These are phyloP conservation scores for Hapsidospora chrysogenum DNA, from an alignment of 495 filamentous ascomycete genomes.

Conservation along the genomic window DNA sequence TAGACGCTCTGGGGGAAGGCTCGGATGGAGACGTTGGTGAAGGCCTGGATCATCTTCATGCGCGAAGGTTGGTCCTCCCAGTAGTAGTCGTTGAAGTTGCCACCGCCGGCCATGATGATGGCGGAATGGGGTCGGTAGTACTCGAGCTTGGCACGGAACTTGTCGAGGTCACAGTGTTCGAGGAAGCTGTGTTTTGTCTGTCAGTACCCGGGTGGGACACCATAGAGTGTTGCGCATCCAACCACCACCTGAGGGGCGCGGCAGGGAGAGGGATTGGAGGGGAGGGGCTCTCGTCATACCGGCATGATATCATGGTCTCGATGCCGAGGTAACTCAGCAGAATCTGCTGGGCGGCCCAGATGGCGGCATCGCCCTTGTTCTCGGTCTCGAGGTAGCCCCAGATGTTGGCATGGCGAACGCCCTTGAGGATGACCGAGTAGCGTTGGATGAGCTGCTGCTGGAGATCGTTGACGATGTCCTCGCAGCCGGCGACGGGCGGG, in stretches of 20 bases:
- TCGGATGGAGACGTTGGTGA: constrained; percentile 6
- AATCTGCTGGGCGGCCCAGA: constrained; percentile 8
- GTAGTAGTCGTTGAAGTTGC: constrained; percentile 11
- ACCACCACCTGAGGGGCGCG: not conserved
- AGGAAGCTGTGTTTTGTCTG: constrained; percentile 1
- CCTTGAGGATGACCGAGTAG: constrained; percentile 5
- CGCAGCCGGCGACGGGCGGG: constrained; percentile 6
- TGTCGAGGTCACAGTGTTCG: constrained; percentile 4
- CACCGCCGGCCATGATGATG: constrained; percentile 9
- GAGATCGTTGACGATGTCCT: constrained; percentile 7
- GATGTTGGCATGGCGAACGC: constrained; percentile 10
- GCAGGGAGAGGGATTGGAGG: too few relatives aligned
- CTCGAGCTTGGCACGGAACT: constrained; percentile 4
- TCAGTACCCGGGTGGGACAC: not conserved
- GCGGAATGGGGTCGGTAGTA: constrained; percentile 7
- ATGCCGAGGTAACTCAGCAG: constrained; percentile 7
- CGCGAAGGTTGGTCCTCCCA: constrained; percentile 10
- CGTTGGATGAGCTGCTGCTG: constrained; percentile 5
- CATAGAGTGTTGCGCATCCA: not conserved
- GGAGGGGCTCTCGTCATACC: constrained; percentile 3
- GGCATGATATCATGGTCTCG: constrained; percentile 6
- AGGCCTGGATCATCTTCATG: constrained; percentile 6
- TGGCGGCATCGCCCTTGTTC: constrained; percentile 10
- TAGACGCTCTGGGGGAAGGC: constrained; percentile 8
- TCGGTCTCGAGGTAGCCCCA: constrained; percentile 9